phyloP scores from a whole-genome alignment of 1,284 basidiomycete species.

The Singerocomus inundabilis region DNA sequence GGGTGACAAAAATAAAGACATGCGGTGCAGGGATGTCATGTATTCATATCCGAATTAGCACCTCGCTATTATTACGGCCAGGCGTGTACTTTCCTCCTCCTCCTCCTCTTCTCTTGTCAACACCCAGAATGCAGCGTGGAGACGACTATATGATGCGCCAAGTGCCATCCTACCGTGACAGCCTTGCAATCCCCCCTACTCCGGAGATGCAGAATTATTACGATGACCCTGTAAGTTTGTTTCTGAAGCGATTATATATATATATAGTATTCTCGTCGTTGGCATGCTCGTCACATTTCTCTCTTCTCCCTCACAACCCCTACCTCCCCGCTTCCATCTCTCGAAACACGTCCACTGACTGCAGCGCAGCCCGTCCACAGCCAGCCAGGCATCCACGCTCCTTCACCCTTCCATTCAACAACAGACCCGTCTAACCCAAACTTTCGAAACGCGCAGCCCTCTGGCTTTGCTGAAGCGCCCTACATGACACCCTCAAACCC shows the following conservation, averaged over 20 bases:
- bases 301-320: conserved; percentile 1
- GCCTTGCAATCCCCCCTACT: conserved; percentile 14
- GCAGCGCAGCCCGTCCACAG: conserved; percentile 24
- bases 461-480: conserved; percentile 27
- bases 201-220: conserved; percentile 35
- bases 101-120: too few relatives aligned
- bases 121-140: conserved; percentile 26
- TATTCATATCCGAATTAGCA: conserved; percentile 7
- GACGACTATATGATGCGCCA: conserved; percentile 31
- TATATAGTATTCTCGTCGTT: conserved; percentile 9
- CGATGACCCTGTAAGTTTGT: conserved; percentile 28
- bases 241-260: conserved; percentile 7
- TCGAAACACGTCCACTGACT: conserved; percentile 2
- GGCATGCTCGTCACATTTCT: not conserved
- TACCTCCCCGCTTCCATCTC: not conserved
- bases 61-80: not conserved
- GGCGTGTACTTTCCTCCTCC: not conserved
- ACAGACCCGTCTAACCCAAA: conserved; percentile 22
- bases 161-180: conserved; percentile 28
- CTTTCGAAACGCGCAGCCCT: conserved; percentile 25
- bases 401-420: conserved; percentile 23
- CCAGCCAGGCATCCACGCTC: conserved; percentile 31
- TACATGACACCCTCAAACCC: conserved; percentile 26
- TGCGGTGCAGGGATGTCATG: not conserved
- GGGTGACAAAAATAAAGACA: too few relatives aligned